These are phyloP conservation scores for Lepraria neglecta DNA, from an alignment of 495 filamentous ascomycete species.

Conservation along the genomic window DNA sequence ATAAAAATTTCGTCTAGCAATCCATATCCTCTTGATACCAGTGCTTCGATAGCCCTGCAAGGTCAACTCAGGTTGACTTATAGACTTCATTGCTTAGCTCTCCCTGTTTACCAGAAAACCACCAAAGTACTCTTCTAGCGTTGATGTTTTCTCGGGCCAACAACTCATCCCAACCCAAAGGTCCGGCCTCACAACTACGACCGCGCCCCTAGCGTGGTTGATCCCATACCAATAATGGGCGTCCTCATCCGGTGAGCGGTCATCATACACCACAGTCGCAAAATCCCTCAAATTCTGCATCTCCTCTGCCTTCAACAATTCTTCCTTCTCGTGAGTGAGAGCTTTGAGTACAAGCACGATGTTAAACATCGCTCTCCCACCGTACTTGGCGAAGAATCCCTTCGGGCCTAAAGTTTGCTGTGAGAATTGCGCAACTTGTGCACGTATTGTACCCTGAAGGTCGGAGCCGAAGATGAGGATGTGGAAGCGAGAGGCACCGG, in stretches of 20 bases:
- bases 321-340: slow-evolving; percentile 21
- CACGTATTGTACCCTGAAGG: slow-evolving; percentile 27
- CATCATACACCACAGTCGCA: slow-evolving; percentile 31
- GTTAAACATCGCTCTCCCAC: slow-evolving; percentile 32
- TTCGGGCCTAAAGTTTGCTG: neutral
- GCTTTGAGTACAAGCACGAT: slow-evolving; percentile 33
- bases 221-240: slow-evolving; percentile 31
- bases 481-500: slow-evolving; percentile 28
- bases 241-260: slow-evolving; percentile 34
- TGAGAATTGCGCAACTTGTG: neutral
- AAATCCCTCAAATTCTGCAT: slow-evolving; percentile 9
- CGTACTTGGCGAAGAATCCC: slow-evolving; percentile 30
- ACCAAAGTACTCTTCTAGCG: slow-evolving; percentile 1
- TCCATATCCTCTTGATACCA: no score
- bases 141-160: slow-evolving; percentile 1
- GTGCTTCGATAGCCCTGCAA: no score
- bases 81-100: no score
- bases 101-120: neutral
- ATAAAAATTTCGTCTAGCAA: no score
- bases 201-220: slow-evolving; percentile 32
- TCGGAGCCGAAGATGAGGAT: slow-evolving; percentile 34
- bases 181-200: slow-evolving; percentile 32
- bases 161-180: slow-evolving; percentile 31
- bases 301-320: neutral
- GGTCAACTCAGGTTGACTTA: no score